phyloP scores from a whole-genome alignment of 176 grass and related monocot species.

The Chloris gayana region DNA sequence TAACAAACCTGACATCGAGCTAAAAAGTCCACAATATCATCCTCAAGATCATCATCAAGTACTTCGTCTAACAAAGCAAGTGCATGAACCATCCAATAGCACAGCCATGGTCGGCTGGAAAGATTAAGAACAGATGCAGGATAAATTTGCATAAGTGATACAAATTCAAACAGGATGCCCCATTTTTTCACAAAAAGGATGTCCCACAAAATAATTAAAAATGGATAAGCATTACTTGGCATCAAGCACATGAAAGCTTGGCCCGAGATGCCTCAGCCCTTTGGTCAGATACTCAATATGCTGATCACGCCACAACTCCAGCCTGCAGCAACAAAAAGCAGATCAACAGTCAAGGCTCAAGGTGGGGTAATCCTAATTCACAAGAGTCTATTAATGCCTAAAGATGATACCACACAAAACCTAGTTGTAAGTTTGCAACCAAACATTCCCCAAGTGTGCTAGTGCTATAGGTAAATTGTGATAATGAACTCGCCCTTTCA shows the following conservation, averaged over 20 bases:
- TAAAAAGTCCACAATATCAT: conserved; percentile 76
- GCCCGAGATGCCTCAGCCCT: conserved; percentile 61
- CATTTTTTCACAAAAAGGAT: too few relatives aligned
- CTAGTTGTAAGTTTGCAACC: conserved; percentile 14
- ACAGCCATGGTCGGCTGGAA: conserved; percentile 88
- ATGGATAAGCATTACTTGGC: conserved; percentile 58
- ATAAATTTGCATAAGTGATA: neutral
- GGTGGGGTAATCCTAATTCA: neutral
- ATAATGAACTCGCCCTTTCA: neutral
- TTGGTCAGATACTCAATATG: conserved; percentile 73
- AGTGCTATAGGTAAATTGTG: neutral
- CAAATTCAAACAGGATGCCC: conserved; percentile 6
- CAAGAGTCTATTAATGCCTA: neutral
- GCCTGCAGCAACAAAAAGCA: conserved; percentile 50
- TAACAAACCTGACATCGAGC: conserved; percentile 78
- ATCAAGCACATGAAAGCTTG: conserved; percentile 80
- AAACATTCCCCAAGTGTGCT: neutral
- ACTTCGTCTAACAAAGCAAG: conserved; percentile 76
- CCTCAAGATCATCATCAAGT: conserved; percentile 71
- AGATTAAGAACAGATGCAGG: conserved; percentile 29
- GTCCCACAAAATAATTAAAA: neutral
- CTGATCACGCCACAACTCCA: conserved; percentile 77
- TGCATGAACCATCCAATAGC: conserved; percentile 94
- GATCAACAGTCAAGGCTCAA: neutral
- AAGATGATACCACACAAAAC: neutral